phyloP scores from a whole-genome alignment of 129 eudicot genomes.

The Helichrysum umbraculigerum region DNA sequence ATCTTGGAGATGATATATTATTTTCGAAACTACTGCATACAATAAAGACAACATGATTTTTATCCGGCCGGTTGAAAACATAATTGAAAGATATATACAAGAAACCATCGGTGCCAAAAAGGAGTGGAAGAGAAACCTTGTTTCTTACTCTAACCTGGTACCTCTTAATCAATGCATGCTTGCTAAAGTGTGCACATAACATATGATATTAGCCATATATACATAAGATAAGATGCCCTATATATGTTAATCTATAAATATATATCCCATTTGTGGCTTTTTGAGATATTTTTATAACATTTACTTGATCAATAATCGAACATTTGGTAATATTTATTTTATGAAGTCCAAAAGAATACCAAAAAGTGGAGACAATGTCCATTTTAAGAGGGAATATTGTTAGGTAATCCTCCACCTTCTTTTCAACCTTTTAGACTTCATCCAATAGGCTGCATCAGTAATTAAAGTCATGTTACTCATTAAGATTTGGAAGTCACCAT shows the following conservation, averaged over 20 bases:
- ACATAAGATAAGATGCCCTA: slow-evolving; percentile 16
- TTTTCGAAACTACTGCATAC: no score
- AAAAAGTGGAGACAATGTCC: slow-evolving; percentile 42
- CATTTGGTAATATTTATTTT: slow-evolving; percentile 22
- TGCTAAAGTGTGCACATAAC: slow-evolving; percentile 27
- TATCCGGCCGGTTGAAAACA: background rate
- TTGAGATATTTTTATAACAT: slow-evolving; percentile 27
- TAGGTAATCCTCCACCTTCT: slow-evolving; percentile 43
- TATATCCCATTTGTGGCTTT: slow-evolving; percentile 20
- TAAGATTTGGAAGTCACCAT: no score
- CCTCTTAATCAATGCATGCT: slow-evolving; percentile 12
- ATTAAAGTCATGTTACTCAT: no score
- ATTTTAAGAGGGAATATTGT: slow-evolving; percentile 41
- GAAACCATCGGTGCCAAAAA: background rate
- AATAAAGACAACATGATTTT: background rate
- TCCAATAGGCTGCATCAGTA: background rate
- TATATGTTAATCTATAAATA: slow-evolving; percentile 11
- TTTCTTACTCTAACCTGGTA: background rate
- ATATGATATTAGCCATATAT: slow-evolving; percentile 24
- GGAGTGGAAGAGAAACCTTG: slow-evolving; percentile 2
- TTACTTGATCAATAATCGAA: slow-evolving; percentile 40
- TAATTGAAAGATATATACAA: background rate
- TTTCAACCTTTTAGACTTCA: slow-evolving; percentile 29
- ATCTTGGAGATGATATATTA: no score
- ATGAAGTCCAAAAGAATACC: slow-evolving; percentile 29